Base-by-base conservation (phyloP, 2,329 filamentous ascomycete genomes). In the Coniella lustricola region DNA sequence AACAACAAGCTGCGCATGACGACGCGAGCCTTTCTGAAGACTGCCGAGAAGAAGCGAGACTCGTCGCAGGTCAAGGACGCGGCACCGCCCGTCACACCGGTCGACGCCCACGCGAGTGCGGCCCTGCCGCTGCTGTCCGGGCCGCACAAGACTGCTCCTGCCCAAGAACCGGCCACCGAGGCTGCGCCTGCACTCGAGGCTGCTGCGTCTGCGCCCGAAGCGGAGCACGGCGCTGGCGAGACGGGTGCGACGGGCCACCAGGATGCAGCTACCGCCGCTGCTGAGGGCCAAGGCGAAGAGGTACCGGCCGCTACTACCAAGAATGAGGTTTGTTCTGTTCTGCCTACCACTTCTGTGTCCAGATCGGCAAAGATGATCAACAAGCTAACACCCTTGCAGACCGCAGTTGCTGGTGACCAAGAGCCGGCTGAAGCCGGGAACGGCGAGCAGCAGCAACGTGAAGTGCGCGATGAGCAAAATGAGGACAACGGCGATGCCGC, bases 1-100 rank as follows among this genome's bases (percentile, higher is more conserved):
- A 88, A 95, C 66, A 96, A 95, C 64, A 82, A 85, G 22, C 73
- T 97, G n/a, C 84, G 93, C 56, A 93, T 87, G 21, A 98, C 93
- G 2, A 85, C 97, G 56, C 86, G 87, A 57, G 87, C 93, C 12
- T 98, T 95, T 62, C 69, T 98, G 42, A 87, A 90, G 60, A 95
- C 85, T 0, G 87, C 90, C 57, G 87, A 95, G 66, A 95, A 94
- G 75, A 95, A 94, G 67, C 79, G 86, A 54, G 85, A 90, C 59
- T 78, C 81, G 44, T 74, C 73, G 37, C 75, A 78, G 38, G 68
- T 72, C 0, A 80, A 77, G 55, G 69, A 77, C 49, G 54, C 61
- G 3, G 69, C 70, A 45, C 68, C 63, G 2, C 67, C 70, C 3
- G 56, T 60, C 20, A 59, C 62, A 0, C 69, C 74, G 2, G 60